phyloP scores from a whole-genome alignment of 164 flowering plant species.

The Malania oleifera region DNA sequence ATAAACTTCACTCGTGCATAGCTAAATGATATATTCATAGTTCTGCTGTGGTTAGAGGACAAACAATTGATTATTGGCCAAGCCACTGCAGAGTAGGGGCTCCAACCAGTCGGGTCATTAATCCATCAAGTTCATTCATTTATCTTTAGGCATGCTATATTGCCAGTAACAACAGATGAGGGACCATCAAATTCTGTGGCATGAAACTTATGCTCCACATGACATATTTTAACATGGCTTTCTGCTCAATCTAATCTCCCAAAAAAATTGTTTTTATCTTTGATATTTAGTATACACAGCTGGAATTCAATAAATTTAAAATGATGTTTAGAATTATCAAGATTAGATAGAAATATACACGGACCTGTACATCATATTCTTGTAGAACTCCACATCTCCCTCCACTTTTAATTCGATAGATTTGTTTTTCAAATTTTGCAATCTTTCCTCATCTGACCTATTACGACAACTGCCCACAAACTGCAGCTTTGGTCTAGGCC shows the following conservation, averaged over 20 bases:
- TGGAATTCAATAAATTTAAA: neutral
- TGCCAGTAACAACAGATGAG: no score
- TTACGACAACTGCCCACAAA: conserved; percentile 96
- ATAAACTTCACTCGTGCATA: no score
- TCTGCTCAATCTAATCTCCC: neutral
- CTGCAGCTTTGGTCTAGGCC: conserved; percentile 82
- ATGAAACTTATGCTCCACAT: neutral
- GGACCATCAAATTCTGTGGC: neutral
- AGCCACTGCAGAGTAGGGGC: no score
- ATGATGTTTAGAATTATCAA: neutral
- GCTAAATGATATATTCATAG: no score
- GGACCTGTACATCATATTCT: conserved; percentile 78
- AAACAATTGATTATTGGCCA: no score
- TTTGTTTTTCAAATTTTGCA: conserved; percentile 65
- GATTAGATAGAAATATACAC: conserved; percentile 3
- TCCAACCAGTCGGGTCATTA: no score
- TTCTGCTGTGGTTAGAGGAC: no score
- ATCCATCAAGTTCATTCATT: no score
- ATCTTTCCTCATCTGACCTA: conserved; percentile 67
- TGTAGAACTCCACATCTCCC: conserved; percentile 70
- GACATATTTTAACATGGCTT: neutral
- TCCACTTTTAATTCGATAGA: conserved; percentile 58
- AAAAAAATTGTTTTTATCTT: no score
- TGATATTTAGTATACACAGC: neutral
- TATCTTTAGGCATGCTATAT: no score